Percentiles rank a stretch among this genome's conserved stretches.
Evolutionary conservation across 345 rosid genomes (phyloP).

Genomic region (Clausena lansium): DNA sequence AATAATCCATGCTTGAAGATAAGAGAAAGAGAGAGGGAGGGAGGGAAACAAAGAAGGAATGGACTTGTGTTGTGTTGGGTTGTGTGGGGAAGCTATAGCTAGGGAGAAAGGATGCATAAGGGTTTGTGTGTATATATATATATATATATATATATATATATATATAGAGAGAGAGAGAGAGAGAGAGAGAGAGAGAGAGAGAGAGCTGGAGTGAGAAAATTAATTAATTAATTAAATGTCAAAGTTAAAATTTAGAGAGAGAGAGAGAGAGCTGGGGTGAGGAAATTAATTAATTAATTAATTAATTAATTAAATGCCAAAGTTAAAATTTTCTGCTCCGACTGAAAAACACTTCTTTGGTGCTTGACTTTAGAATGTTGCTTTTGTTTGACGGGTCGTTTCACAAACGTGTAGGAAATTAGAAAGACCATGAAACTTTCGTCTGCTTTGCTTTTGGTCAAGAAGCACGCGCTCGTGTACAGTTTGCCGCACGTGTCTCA

Average conservation of each 20-base stretch:
- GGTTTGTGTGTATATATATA: too few relatives aligned
- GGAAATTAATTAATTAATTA: slow-evolving; percentile 11
- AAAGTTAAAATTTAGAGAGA: not conserved
- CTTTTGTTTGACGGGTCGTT: slow-evolving; percentile 29
- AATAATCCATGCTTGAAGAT: too few relatives aligned
- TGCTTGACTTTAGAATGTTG: slow-evolving; percentile 18
- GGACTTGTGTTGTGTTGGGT: not conserved
- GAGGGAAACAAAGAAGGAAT: not conserved
- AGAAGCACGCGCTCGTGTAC: not conserved
- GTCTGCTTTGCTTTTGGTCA: slow-evolving; percentile 19
- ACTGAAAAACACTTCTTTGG: slow-evolving; percentile 12
- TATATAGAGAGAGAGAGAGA: too few relatives aligned
- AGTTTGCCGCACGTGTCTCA: slow-evolving; percentile 19
- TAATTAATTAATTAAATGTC: not conserved
- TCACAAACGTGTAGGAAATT: slow-evolving; percentile 27
- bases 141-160: too few relatives aligned
- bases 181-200: too few relatives aligned
- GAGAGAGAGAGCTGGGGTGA: slow-evolving; percentile 10
- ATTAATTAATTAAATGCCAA: not conserved
- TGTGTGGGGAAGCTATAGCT: not conserved
- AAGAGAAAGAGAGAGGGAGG: too few relatives aligned
- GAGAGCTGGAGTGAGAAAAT: slow-evolving; percentile 10
- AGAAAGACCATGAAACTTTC: not conserved
- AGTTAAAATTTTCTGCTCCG: slow-evolving; percentile 1
- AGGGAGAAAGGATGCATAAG: not conserved